Conservation (phyloP, 2,329 filamentous ascomycete species). For the Neonectria ditissima region DNA sequence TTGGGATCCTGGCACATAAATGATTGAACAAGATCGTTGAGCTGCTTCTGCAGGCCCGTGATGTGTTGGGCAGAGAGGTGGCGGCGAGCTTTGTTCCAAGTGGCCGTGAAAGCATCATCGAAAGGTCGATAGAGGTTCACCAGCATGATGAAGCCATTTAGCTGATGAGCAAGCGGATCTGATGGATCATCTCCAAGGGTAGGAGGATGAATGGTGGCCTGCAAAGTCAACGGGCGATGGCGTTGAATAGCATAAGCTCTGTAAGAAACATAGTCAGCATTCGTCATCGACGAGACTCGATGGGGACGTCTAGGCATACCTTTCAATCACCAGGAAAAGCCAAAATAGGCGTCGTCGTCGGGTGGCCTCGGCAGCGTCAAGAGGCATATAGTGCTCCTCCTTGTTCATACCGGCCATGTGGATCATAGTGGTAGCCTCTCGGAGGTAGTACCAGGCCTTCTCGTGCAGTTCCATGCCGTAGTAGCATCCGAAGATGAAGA, state of each 20-base stretch:
- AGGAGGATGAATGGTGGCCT: slow-evolving; percentile 75
- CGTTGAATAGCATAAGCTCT: slow-evolving; percentile 79
- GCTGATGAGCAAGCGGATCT: slow-evolving; percentile 64
- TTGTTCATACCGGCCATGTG: slow-evolving; percentile 71
- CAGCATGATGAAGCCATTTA: slow-evolving; percentile 69
- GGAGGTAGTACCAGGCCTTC: slow-evolving; percentile 82
- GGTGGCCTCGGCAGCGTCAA: slow-evolving; percentile 69
- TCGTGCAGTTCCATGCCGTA: slow-evolving; percentile 79
- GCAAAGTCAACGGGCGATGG: slow-evolving; percentile 76
- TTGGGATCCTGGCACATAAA: slow-evolving; percentile 66
- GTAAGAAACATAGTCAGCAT: slow-evolving; percentile 3
- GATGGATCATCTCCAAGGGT: slow-evolving; percentile 70
- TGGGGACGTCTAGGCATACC: slow-evolving; percentile 56
- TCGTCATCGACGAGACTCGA: slow-evolving; percentile 9
- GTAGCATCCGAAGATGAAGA: slow-evolving; percentile 80
- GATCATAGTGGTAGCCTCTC: slow-evolving; percentile 79
- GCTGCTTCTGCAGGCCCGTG: slow-evolving; percentile 70
- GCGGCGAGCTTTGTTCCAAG: slow-evolving; percentile 74
- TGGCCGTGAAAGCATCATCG: slow-evolving; percentile 71
- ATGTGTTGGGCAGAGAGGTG: slow-evolving; percentile 70
- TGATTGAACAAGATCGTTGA: slow-evolving; percentile 65
- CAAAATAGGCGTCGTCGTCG: slow-evolving; percentile 77
- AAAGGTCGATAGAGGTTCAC: slow-evolving; percentile 74
- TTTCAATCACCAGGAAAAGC: slow-evolving; percentile 78
- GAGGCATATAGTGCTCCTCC: slow-evolving; percentile 71